phyloP scores from a whole-genome alignment of 352 stramenopile species.

The Phytophthora hibernalis region DNA sequence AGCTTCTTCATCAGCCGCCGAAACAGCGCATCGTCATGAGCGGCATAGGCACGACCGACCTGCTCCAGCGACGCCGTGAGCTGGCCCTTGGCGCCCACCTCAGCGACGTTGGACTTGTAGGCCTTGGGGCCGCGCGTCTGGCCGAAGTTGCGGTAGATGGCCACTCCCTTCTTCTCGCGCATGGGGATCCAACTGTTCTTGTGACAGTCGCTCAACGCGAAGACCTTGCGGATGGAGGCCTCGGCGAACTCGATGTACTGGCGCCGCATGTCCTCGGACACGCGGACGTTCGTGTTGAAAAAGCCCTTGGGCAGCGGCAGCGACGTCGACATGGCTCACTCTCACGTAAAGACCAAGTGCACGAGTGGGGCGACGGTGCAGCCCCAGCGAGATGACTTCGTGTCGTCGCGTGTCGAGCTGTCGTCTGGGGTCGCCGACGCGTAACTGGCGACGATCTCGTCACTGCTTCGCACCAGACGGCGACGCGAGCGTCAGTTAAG shows the following conservation, averaged over 20 bases:
- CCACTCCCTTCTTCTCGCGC: slow-evolving; percentile 85
- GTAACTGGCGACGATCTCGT: slow-evolving; percentile 33
- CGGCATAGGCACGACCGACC: slow-evolving; percentile 75
- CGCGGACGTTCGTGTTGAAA: slow-evolving; percentile 70
- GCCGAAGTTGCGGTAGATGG: slow-evolving; percentile 83
- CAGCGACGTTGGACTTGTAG: slow-evolving; percentile 82
- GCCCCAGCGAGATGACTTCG: slow-evolving; percentile 23
- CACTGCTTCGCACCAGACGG: slow-evolving; percentile 20
- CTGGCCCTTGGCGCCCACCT: slow-evolving; percentile 77
- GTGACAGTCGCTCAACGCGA: slow-evolving; percentile 81
- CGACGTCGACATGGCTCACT: slow-evolving; percentile 53
- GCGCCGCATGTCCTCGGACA: slow-evolving; percentile 74
- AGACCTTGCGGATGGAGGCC: slow-evolving; percentile 84
- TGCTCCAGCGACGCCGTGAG: slow-evolving; percentile 78
- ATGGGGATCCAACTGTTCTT: slow-evolving; percentile 88
- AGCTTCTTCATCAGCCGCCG: slow-evolving; percentile 84
- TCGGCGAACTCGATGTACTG: slow-evolving; percentile 86
- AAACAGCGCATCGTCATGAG: slow-evolving; percentile 84
- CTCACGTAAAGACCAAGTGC: slow-evolving; percentile 27
- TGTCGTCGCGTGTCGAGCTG: slow-evolving; percentile 34
- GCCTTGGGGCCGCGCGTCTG: slow-evolving; percentile 58
- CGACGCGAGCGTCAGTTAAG: slow-evolving; percentile 11
- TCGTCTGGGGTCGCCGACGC: slow-evolving; percentile 23
- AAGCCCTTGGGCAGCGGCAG: slow-evolving; percentile 78
- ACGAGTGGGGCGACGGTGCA: slow-evolving; percentile 1